Base-by-base conservation (phyloP, 345 rosid species). In the Schrenkiella parvula region DNA sequence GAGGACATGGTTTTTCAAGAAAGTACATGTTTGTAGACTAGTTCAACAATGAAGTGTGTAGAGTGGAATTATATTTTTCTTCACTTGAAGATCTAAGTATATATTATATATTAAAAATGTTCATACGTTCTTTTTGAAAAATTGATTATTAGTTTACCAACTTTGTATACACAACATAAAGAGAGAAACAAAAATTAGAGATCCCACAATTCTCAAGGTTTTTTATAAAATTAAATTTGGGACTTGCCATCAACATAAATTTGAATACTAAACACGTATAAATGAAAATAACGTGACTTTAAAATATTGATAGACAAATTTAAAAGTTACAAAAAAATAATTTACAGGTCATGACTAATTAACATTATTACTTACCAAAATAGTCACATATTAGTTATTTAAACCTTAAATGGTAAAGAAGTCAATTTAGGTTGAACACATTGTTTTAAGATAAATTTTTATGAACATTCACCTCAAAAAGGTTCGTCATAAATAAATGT, bases 401-500 rank as follows among this genome's bases (percentile, higher is more conserved):
- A 43, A 23, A 47, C 50, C 18, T 17, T 31, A 56, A 44, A 64
- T 44, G 23, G 66, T 18, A 1, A 0, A 11, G 3, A 25, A 37
- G 37, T 46, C 38, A 25, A 46, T 25, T 19, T 29, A 39, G 9
- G 29, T 38, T 37, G 65, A 64, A 73, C n/a, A 19, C 35, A 51
- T 13, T 48, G 17, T 31, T 51, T 51, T 61, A 3, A 39, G 4
- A 43, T 17, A 31, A 28, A 2, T 1, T 44, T 19, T 50, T 9
- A 9, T 3, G 14, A 51, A 32, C 8, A 43, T 26, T 26, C 53
- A 66, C 66, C 60, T 56, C 65, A 74, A 56, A 74, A 48, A 12
- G 32, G 52, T 14, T 22, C 23, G n/a, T 57, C 34, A 56, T 56
- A 18, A 65, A 66, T 48, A 66, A 47, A 59, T 38, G 55, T 62